Percentiles rank a stretch among this genome's conserved stretches.
These are phyloP conservation scores for Bruguiera hainesii DNA, from an alignment of 441 rosid genomes.

Conservation along the genomic window DNA sequence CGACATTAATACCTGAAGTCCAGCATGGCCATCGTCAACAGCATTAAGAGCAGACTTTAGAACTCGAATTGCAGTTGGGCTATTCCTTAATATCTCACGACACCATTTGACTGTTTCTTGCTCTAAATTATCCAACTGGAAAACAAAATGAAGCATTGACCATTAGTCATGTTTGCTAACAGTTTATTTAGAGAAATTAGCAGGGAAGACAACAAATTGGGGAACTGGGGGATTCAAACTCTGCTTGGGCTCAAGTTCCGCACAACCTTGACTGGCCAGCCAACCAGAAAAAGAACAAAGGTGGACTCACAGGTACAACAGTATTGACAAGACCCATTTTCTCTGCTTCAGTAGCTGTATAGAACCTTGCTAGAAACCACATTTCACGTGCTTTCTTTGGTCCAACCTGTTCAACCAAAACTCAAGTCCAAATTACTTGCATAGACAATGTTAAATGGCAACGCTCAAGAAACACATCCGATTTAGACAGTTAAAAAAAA, in stretches of 20 bases:
- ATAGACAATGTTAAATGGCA: neutral
- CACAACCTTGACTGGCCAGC: neutral
- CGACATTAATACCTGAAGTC: constrained; percentile 59
- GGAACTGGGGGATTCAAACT: neutral
- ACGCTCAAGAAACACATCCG: neutral
- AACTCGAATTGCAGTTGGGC: constrained; percentile 91
- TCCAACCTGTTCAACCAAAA: constrained; percentile 51
- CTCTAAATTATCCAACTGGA: constrained; percentile 74
- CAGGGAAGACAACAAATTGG: neutral
- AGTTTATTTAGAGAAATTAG: neutral
- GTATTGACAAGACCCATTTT: constrained; percentile 91
- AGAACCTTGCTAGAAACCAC: constrained; percentile 90
- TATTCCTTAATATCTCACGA: constrained; percentile 74
- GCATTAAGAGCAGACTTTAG: constrained; percentile 90
- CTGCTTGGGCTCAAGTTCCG: neutral
- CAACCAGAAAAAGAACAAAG: neutral
- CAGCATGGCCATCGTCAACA: constrained; percentile 88
- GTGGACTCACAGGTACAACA: constrained; percentile 67
- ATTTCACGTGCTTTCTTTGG: constrained; percentile 93
- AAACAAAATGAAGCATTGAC: neutral
- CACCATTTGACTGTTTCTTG: constrained; percentile 91
- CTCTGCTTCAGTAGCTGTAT: constrained; percentile 82
- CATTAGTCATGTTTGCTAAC: neutral
- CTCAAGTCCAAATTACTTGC: constrained; percentile 6
- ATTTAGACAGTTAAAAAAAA: neutral